Percentiles rank a stretch among this genome's conserved stretches.
Conservation (phyloP, 495 filamentous ascomycete genomes). For the Penicillium diatomitis region DNA sequence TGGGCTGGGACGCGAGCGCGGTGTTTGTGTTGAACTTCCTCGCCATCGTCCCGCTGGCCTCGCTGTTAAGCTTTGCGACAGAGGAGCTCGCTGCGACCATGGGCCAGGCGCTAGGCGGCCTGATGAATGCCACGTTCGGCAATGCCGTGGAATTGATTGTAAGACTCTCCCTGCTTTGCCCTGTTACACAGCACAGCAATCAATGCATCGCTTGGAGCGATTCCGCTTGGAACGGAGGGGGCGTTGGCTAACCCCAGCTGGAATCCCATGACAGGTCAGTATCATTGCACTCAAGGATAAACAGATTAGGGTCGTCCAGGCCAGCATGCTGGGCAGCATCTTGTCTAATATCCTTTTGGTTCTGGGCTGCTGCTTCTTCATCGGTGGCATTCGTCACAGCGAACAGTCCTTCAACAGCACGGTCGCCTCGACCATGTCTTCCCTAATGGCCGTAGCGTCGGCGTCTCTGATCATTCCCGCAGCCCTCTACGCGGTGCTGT, state of each 20-base stretch:
- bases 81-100: constrained; percentile 80
- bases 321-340: constrained; percentile 96
- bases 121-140: constrained; percentile 94
- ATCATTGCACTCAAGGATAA: constrained; percentile 79
- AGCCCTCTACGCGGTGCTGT: constrained; percentile 56
- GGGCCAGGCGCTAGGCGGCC: constrained; percentile 81
- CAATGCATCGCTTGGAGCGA: too few species aligned
- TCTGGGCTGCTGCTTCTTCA: constrained; percentile 92
- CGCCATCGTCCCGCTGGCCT: constrained; percentile 89
- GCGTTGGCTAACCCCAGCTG: too few species aligned
- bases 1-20: constrained; percentile 63
- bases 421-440: constrained; percentile 92
- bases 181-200: background rate
- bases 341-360: constrained; percentile 93
- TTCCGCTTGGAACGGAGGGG: too few species aligned
- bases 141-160: constrained; percentile 99
- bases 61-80: constrained; percentile 88
- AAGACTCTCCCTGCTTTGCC: constrained; percentile 23
- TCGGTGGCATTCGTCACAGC: constrained; percentile 59
- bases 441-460: constrained; percentile 84
- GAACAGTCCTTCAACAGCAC: constrained; percentile 78
- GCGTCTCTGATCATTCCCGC: constrained; percentile 93
- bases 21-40: constrained; percentile 90
- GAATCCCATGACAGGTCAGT: constrained; percentile 58
- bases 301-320: constrained; percentile 91